Evolutionary conservation across 2,329 filamentous ascomycete genomes (phyloP).

Genomic region (Botrytis elliptica): DNA sequence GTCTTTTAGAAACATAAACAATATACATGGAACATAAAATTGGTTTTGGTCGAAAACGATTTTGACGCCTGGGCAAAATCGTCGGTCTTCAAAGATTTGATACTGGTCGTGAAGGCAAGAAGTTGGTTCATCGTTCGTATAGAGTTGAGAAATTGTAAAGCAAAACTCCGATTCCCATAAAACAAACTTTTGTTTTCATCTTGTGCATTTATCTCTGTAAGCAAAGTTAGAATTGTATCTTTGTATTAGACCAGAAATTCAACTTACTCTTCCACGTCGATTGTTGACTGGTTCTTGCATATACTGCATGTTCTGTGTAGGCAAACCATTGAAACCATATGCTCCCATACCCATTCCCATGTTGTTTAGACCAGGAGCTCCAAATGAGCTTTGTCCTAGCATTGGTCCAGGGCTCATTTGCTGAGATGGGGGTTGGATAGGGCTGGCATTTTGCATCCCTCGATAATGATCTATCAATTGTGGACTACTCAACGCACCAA

Average conservation of each 20-base stretch:
- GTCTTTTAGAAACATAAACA: background rate
- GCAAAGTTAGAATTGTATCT: background rate
- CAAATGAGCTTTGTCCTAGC: conserved; percentile 44
- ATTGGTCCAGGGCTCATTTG: conserved; percentile 45
- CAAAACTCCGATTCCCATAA: background rate
- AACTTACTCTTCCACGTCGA: conserved; percentile 56
- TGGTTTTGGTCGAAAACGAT: background rate
- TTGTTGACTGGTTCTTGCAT: conserved; percentile 56
- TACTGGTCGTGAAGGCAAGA: background rate
- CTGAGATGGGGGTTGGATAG: conserved; percentile 44
- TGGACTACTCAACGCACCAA: conserved; percentile 52
- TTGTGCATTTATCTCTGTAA: conserved; percentile 19
- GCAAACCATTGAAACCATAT: conserved; percentile 47
- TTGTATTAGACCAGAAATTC: background rate
- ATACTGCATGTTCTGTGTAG: conserved; percentile 50
- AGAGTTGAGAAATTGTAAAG: background rate
- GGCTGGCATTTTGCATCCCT: conserved; percentile 51
- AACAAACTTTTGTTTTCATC: background rate
- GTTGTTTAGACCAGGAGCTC: conserved; percentile 49
- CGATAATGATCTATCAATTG: conserved; percentile 55
- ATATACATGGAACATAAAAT: conserved; percentile 14
- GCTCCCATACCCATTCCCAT: conserved; percentile 49
- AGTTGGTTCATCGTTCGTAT: conserved; percentile 7
- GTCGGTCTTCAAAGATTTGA: background rate
- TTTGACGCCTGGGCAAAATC: conserved; percentile 16